Base-by-base conservation (phyloP, 202 grass and related monocot genomes). In the Carex sylvatica region DNA sequence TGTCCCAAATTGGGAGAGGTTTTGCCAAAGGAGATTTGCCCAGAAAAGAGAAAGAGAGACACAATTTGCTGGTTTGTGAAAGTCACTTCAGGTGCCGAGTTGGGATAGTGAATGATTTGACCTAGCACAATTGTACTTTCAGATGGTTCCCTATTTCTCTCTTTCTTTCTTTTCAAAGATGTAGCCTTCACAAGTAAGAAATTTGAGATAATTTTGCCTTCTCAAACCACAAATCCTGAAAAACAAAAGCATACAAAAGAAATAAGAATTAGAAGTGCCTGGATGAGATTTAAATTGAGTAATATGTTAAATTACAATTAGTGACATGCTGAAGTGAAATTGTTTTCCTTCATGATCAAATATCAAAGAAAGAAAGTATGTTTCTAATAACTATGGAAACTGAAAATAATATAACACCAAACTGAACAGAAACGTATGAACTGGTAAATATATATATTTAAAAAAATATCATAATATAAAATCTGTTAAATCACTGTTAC, bases 1-100 rank as follows among this genome's bases (percentile, higher is more conserved):
- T 98, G 87, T 86, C 90, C 82, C 76, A 70, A 89, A 90, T 94
- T 70, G 36, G 84, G 82, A 55, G 83, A 68, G 75, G 73, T 44
- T 67, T 88, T 87, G 74, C 88, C 61, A 88, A 53, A 79, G 77
- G 80, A 88, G 61, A 86, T 70, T 86, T 87, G 80, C 81, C 87
- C 65, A 78, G 44, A 88, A 85, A 84, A 85, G 68, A 83, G 87
- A 87, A 33, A 53, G 65, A 80, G 42, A 33, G 46, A 53, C 15
- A 53, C 30, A 33, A 53, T 68, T 70, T 65, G 24, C 49, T 65
- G 72, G 49, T 67, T 4, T 67, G 24, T 35, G 31, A 69, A 53
- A 56, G 44, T 51, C 62, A 82, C 23, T 54, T 69, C 62, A 38
- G 46, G 49, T 31, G 80, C 40, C 46, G 15, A 69, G 23, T 35